Evolutionary conservation across 208 protist genomes (phyloP).

Genomic region (Acanthamoeba royreba): DNA sequence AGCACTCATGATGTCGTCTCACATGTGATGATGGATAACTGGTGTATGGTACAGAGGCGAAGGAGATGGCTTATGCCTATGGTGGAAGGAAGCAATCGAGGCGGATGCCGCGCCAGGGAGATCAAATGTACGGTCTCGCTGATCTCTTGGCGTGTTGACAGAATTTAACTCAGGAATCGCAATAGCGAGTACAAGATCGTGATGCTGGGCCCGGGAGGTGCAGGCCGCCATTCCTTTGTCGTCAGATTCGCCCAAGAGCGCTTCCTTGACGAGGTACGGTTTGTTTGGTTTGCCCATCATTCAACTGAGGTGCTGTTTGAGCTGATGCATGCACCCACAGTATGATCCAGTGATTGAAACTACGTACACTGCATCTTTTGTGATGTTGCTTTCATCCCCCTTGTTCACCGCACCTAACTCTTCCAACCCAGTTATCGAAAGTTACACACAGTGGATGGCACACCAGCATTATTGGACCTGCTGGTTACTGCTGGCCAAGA

Average conservation of each 20-base stretch:
- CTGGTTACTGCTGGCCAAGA: background rate
- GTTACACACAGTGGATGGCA: background rate
- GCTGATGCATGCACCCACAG: background rate
- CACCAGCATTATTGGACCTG: background rate
- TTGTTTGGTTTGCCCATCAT: background rate
- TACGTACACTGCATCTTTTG: background rate
- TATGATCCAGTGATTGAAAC: background rate
- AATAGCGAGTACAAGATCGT: background rate
- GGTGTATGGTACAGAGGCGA: background rate
- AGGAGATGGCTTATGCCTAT: no score
- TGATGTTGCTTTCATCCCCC: no score
- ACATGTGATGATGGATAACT: background rate
- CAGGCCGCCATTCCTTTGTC: background rate
- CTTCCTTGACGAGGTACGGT: background rate
- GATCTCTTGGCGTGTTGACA: background rate
- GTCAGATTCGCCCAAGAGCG: background rate
- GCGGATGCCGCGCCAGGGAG: no score
- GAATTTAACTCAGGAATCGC: no score
- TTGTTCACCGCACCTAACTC: background rate
- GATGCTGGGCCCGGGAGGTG: background rate
- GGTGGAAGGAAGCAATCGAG: no score
- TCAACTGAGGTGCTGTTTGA: no score
- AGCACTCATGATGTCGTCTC: background rate
- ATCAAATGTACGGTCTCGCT: no score
- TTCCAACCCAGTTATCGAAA: background rate